Conservation (phyloP, 1,139 yeast genomes). For the Protomyces lactucae-debilis region DNA sequence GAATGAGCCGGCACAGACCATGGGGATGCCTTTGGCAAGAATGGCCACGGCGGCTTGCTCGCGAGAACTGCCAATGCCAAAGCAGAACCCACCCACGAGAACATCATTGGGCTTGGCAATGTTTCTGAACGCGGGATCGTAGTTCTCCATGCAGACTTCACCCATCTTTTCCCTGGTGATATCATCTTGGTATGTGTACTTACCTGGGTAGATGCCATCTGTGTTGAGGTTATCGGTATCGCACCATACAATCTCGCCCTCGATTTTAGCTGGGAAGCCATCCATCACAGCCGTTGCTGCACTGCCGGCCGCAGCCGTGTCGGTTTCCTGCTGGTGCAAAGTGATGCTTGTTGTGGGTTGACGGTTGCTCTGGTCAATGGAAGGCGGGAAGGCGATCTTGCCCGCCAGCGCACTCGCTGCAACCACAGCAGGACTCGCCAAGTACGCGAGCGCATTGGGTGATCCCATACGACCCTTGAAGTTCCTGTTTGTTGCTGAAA, state of each 20-base stretch:
- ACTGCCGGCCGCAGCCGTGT: constrained; percentile 39
- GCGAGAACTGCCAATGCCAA: constrained; percentile 98
- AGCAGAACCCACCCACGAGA: constrained; percentile 84
- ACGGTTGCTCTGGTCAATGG: constrained; percentile 16
- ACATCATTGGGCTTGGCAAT: constrained; percentile 87
- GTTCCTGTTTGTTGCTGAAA: constrained; percentile 95
- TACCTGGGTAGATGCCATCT: constrained; percentile 98
- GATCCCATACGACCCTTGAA: constrained; percentile 99
- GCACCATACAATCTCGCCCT: constrained; percentile 89
- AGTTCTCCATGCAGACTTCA: constrained; percentile 97
- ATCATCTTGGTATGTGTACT: constrained; percentile 97
- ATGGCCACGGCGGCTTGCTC: constrained; percentile 99
- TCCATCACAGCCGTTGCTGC: constrained; percentile 64
- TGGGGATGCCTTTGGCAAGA: constrained; percentile 83
- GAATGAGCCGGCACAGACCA: constrained; percentile 94
- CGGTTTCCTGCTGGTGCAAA: constrained; percentile 35
- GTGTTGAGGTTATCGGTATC: constrained; percentile 97
- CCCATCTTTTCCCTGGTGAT: constrained; percentile 94
- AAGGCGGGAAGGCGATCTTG: constrained; percentile 81
- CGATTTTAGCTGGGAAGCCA: constrained; percentile 83
- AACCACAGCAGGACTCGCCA: constrained; percentile 96
- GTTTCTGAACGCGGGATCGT: constrained; percentile 75
- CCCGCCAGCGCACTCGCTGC: constrained; percentile 97
- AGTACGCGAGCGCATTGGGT: constrained; percentile 87
- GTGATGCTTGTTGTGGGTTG: constrained; percentile 28